Base-by-base conservation (phyloP, 306 rosid species). In the Ziziphus jujuba region DNA sequence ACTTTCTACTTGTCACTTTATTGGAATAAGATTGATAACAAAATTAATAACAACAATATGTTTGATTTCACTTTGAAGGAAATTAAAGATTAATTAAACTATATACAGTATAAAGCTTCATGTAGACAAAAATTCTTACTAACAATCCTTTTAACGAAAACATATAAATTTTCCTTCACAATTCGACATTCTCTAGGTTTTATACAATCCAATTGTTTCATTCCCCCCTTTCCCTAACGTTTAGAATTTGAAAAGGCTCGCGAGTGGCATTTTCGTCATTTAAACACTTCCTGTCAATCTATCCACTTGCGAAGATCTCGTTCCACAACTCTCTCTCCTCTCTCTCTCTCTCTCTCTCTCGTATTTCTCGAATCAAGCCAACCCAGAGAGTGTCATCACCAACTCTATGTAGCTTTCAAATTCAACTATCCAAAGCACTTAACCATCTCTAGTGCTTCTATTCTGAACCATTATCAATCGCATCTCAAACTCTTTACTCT, bases 251-350 rank as follows among this genome's bases (percentile, higher is more conserved):
- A 74, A 74, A 74, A 40, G 45, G 33, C 22, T 2, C 24, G 44
- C 6, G 67, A 75, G 84, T 81, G 93, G 91, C 81, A 84, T 79
- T 89, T 84, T 69, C 34, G 97, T 89, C 87, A 85, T 81, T 86
- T 77, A 54, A 8, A 20, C 25, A 67, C 1, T n/a, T n/a, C n/a
- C 43, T 70, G 68, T 75, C 84, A 24, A 65, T 73, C 86, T 69
- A 68, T 78, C 84, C 84, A 58, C 71, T 71, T 45, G 77, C 69
- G 75, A 67, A 70, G 76, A 66, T 64, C 79, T 72, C 78, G 75
- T 72, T 78, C 63, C 80, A 62, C 70, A 66, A 72, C 77, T 85
- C 89, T 68, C 80, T 65, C 48, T 75, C 8, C 56, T 62, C 59
- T 45, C 70, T 68, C 84, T 14, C 75, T 17, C 31, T 23, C 68